Evolutionary conservation across 805 yeast genomes (phyloP), one percentile per base, ranked within the genome.

Genomic region (Kodamaea sagamina): DNA sequence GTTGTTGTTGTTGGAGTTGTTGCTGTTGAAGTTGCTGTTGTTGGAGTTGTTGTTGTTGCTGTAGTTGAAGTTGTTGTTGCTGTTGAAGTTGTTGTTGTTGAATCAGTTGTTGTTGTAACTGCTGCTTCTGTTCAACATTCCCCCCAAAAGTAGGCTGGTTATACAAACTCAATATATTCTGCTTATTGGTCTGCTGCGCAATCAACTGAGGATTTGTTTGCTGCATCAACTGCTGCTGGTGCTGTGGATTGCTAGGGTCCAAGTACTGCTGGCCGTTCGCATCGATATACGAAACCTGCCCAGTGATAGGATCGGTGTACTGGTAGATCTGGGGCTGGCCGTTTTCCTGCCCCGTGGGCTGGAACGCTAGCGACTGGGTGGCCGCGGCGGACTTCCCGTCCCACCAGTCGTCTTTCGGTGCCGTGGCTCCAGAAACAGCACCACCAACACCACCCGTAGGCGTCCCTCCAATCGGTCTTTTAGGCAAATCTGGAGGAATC

Each of bases 221-320:
- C 42, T 55, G 61, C 44, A 46, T 46, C 44, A 71, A 54, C 49
- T 67, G 57, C 45, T 65, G 68, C 50, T 69, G 75, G 45, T 67
- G 71, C 36, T 68, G 74, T 29, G 74, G 78, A 41, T 67, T 66
- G 46, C 54, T 65, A 7, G 78, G 75, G 53, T 75, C 79, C 44
- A 76, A 55, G 49, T 75, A 77, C 53, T 83, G 86, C 53, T 84
- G 89, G 2, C 84, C 84, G 35, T 76, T 79, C 8, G 81, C 74
- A 54, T 85, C 90, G 26, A 84, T 77, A 52, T 84, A 85, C 25
- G 77, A 73, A 3, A 83, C 62, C 37, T 79, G 75, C 9, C 92
- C 90, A 0, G 89, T 82, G 6, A 75, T 67, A 2, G 89, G 89
- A 52, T 85, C 90, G 15, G 83, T 72, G 57, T 81, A 85, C 55